Conservation (phyloP, 495 filamentous ascomycete genomes). For the Podospora tetraspora region DNA sequence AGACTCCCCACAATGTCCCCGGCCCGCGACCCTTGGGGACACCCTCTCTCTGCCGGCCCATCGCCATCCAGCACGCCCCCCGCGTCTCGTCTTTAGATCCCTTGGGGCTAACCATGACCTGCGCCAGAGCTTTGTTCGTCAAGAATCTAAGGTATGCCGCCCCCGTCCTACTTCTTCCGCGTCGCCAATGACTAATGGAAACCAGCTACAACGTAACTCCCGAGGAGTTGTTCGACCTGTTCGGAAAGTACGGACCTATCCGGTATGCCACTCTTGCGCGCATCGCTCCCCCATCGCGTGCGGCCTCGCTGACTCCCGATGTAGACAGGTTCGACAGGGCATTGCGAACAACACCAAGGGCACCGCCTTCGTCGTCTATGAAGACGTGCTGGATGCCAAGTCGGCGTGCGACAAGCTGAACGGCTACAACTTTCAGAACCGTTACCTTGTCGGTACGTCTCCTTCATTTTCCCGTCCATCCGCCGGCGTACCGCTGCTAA, state of each 20-base stretch:
- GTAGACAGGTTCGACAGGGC: conserved; percentile 94
- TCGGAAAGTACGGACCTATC: conserved; percentile 90
- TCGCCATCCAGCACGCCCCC: background rate
- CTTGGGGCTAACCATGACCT: conserved; percentile 31
- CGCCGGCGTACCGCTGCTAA: background rate
- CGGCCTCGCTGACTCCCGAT: conserved; percentile 26
- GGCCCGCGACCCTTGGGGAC: conserved; percentile 2
- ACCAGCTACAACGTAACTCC: conserved; percentile 89
- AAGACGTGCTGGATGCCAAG: conserved; percentile 99
- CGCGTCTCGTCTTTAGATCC: background rate
- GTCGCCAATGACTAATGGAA: conserved; percentile 19
- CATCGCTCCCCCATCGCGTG: background rate
- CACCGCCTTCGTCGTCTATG: conserved; percentile 97
- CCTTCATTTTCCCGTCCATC: background rate
- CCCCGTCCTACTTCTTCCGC: conserved; percentile 6
- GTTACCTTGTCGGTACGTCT: conserved; percentile 92
- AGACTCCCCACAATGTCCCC: background rate
- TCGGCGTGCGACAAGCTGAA: conserved; percentile 98
- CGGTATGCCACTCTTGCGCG: conserved; percentile 54
- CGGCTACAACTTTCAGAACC: conserved; percentile 99
- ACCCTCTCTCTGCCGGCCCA: conserved; percentile 4
- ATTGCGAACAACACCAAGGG: conserved; percentile 97
- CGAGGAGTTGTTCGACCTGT: conserved; percentile 90
- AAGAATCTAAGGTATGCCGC: conserved; percentile 83
- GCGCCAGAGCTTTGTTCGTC: conserved; percentile 83